phyloP scores from a whole-genome alignment of 2,329 filamentous ascomycete genomes.

The Diaporthe humulicola region DNA sequence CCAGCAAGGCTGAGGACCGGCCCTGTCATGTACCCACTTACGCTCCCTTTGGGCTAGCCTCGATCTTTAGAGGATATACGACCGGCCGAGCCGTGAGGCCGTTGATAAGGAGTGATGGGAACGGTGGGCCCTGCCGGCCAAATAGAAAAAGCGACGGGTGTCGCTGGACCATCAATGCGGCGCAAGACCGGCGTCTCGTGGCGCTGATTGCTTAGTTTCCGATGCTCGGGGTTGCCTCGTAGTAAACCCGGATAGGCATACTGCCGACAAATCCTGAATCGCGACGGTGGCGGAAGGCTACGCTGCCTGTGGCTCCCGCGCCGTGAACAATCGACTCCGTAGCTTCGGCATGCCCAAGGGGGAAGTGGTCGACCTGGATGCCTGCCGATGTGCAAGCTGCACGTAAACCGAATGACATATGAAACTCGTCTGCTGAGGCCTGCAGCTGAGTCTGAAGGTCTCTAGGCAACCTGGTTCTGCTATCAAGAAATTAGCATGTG shows the following conservation, averaged over 20 bases:
- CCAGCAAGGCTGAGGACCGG: slow-evolving; percentile 23
- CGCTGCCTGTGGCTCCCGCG: background rate
- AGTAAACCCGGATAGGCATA: slow-evolving; percentile 8
- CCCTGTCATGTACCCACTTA: background rate
- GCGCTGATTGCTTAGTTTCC: slow-evolving; percentile 25
- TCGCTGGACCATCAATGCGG: slow-evolving; percentile 24
- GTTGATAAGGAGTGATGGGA: slow-evolving; percentile 25
- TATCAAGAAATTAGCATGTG: slow-evolving; percentile 3
- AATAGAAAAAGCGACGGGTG: background rate
- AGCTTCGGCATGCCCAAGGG: background rate
- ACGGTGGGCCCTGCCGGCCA: slow-evolving; percentile 16
- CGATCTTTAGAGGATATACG: slow-evolving; percentile 22
- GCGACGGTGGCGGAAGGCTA: slow-evolving; percentile 15
- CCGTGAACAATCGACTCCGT: background rate
- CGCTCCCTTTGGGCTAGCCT: slow-evolving; percentile 13
- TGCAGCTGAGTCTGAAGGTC: background rate
- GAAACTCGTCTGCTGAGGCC: slow-evolving; percentile 15
- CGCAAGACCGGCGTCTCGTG: slow-evolving; percentile 15
- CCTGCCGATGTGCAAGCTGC: background rate
- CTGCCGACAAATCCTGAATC: slow-evolving; percentile 29
- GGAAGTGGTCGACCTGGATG: background rate
- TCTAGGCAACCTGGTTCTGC: slow-evolving; percentile 6
- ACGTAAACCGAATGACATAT: slow-evolving; percentile 16
- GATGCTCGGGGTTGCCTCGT: slow-evolving; percentile 20
- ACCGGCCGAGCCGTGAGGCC: slow-evolving; percentile 20